Evolutionary conservation across 2,329 filamentous ascomycete species (phyloP).

Genomic region (Harringtonia lauricola): DNA sequence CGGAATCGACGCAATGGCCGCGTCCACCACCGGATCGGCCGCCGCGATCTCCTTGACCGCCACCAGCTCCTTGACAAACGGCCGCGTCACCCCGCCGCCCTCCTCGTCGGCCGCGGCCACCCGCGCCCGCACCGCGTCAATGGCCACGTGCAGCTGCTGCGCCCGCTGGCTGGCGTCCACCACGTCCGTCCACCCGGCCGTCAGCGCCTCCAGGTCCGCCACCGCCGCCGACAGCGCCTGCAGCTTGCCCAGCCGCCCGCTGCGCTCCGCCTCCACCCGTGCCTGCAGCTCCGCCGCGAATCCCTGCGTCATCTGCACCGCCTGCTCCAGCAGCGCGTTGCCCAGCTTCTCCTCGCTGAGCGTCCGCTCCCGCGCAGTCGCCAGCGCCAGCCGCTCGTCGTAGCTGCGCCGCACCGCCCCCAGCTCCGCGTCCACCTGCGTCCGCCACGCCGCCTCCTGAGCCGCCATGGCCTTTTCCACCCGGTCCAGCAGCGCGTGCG

Average conservation of each 20-base stretch:
- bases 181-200: constrained; percentile 79
- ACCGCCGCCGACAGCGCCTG: constrained; percentile 69
- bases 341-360: constrained; percentile 72
- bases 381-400: constrained; percentile 65
- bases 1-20: constrained; percentile 94
- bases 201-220: constrained; percentile 75
- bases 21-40: constrained; percentile 77
- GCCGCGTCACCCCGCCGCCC: constrained; percentile 51
- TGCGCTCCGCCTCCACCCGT: constrained; percentile 79
- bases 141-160: constrained; percentile 90
- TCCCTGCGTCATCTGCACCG: constrained; percentile 74
- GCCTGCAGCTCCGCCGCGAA: constrained; percentile 70
- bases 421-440: constrained; percentile 80
- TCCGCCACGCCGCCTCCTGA: constrained; percentile 73
- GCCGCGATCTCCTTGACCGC: constrained; percentile 86
- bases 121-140: constrained; percentile 81
- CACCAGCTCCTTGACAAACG: constrained; percentile 86
- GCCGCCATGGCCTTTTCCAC: constrained; percentile 72
- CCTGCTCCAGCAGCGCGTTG: constrained; percentile 84
- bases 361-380: constrained; percentile 69
- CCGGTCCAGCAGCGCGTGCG: constrained; percentile 77
- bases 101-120: constrained; percentile 38
- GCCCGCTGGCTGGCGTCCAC: constrained; percentile 86
- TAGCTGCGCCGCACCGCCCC: constrained; percentile 68
- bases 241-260: constrained; percentile 77